Percentiles rank a stretch among this genome's conserved stretches.
Evolutionary conservation across 768 basidiomycete species (phyloP).

Genomic region (Mycena venus): DNA sequence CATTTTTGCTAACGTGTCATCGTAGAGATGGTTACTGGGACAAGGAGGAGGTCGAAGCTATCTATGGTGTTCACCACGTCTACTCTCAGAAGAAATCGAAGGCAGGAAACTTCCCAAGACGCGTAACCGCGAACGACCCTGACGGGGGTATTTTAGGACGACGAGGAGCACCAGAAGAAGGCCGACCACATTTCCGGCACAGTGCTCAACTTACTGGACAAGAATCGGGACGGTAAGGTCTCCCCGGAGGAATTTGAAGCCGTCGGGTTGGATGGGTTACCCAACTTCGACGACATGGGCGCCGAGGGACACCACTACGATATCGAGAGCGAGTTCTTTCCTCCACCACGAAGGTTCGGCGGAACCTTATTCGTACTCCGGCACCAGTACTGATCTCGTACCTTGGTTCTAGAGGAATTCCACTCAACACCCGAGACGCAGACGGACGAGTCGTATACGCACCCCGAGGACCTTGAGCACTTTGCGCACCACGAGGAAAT

Average conservation of each 20-base stretch:
- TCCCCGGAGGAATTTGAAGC: conserved; percentile 78
- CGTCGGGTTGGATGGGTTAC: conserved; percentile 81
- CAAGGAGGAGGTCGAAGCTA: conserved; percentile 90
- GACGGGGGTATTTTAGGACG: conserved; percentile 60
- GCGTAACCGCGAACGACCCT: background rate
- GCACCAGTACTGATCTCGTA: background rate
- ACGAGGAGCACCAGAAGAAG: conserved; percentile 84
- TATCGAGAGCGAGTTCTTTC: conserved; percentile 94
- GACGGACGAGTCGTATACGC: conserved; percentile 93
- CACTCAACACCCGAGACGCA: conserved; percentile 98
- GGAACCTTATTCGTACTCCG: background rate
- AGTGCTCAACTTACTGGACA: conserved; percentile 80
- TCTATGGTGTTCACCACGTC: conserved; percentile 96
- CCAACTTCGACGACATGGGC: conserved; percentile 86
- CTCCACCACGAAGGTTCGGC: conserved; percentile 93
- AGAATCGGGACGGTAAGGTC: conserved; percentile 78
- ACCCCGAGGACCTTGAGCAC: conserved; percentile 94
- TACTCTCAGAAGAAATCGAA: conserved; percentile 87
- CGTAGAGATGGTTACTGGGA: conserved; percentile 86
- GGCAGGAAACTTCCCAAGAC: conserved; percentile 48
- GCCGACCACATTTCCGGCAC: conserved; percentile 82
- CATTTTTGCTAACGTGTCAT: conserved; percentile 13
- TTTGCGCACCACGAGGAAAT: conserved; percentile 91
- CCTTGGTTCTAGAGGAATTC: conserved; percentile 74
- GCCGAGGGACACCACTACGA: conserved; percentile 96